Evolutionary conservation across 163 green algal genomes (phyloP).

Genomic region (Volvox carteri): DNA sequence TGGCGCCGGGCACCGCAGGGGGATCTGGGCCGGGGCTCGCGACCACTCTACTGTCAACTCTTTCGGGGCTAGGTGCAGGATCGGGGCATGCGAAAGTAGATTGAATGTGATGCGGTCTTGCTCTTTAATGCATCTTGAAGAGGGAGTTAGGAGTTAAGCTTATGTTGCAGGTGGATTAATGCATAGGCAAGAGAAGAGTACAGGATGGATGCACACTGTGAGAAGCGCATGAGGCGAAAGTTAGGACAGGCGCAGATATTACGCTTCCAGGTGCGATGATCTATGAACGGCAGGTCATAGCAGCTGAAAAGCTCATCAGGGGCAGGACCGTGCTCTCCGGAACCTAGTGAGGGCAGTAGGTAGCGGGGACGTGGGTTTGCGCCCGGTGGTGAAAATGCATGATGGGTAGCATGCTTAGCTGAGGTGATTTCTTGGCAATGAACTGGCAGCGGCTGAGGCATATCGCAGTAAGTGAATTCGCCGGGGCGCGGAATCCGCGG

Average conservation of each 20-base stretch:
- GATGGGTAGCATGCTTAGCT: background rate
- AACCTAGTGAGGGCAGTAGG: no score
- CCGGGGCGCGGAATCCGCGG: background rate
- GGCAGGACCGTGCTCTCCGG: background rate
- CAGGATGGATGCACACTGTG: no score
- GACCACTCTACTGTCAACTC: background rate
- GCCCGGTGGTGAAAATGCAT: background rate
- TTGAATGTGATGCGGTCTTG: background rate
- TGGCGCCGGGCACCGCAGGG: background rate
- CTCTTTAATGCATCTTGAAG: background rate
- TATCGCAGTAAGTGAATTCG: background rate
- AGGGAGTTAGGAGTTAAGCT: background rate
- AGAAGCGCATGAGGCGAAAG: background rate
- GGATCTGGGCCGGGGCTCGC: background rate
- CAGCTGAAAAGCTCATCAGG: background rate
- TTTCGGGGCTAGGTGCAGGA: background rate
- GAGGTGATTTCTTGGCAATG: background rate
- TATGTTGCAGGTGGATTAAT: background rate
- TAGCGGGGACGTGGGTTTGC: no score
- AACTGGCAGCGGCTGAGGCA: background rate
- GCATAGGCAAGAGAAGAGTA: background rate
- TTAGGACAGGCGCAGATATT: background rate
- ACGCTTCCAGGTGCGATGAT: background rate
- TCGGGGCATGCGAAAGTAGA: conserved; percentile 22
- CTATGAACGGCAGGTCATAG: background rate